Base-by-base conservation (phyloP, 306 rosid genomes). In the Cicer cuneatum region DNA sequence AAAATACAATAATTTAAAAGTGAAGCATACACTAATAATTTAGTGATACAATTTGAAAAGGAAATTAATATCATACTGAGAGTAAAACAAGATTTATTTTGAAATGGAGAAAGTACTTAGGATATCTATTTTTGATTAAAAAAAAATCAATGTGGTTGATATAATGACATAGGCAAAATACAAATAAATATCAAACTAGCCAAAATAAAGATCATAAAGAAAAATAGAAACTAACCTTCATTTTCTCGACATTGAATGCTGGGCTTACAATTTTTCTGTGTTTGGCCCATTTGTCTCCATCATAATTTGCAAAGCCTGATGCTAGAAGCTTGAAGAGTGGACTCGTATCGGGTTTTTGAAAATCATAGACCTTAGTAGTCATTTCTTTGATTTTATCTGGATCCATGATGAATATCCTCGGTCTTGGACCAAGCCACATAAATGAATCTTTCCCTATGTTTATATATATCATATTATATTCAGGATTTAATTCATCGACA, bases 231-330 rank as follows among this genome's bases (percentile, higher is more conserved):
- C 80, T 19, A 7, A 75, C 85, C 85, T 81, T 81, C 74, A 81
- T 10, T 81, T 71, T 81, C 65, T 81, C 81, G 3, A 76, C 74
- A 39, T 75, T 81, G 65, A 81, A 81, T 46, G 85, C 85, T 5
- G 81, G 85, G 46, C 74, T 81, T 1, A 81, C 85, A 49, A 81
- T 81, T 77, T 63, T 81, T 41, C 81, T 63, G 19, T 81, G 85
- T 71, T 81, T 81, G 10, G 85, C 85, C 85, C 85, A 81, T 69
- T 76, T 81, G 41, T 81, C 85, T 8, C 85, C 85, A 56, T 81
- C 85, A 46, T 75, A 81, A 64, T 75, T 81, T 46, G 85, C 85
- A 76, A 76, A 76, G 18, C 85, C 85, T 0, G 84, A 81, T 37
- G 81, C 85, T 8, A 76, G 65, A 64, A 81, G 85, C 65, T 54